Percentiles rank a stretch among this genome's conserved stretches.
phyloP scores from a whole-genome alignment of 768 basidiomycete species.

The Lactifluus rugatus region DNA sequence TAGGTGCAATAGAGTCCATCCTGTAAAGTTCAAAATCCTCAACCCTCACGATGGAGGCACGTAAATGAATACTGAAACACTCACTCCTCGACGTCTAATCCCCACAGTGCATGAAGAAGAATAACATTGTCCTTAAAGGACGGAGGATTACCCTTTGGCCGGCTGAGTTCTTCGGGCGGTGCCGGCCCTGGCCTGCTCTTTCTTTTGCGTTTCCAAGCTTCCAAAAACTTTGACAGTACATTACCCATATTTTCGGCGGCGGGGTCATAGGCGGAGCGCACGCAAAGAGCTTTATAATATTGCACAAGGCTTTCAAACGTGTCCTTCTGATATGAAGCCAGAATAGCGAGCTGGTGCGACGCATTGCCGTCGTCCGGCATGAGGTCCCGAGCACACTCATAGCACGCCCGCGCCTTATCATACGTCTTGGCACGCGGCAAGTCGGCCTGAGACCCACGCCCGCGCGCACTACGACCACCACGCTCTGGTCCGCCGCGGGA shows the following conservation, averaged over 20 bases:
- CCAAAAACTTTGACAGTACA: slow-evolving; percentile 56
- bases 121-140: slow-evolving; percentile 66
- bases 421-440: slow-evolving; percentile 41
- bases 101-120: slow-evolving; percentile 69
- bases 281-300: slow-evolving; percentile 88
- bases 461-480: slow-evolving; percentile 41
- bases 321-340: slow-evolving; percentile 77
- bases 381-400: slow-evolving; percentile 75
- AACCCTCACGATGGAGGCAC: slow-evolving; percentile 13
- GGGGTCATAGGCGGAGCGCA: slow-evolving; percentile 76
- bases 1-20: slow-evolving; percentile 38
- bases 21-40: slow-evolving; percentile 26
- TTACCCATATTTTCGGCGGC: slow-evolving; percentile 77
- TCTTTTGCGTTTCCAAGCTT: slow-evolving; percentile 42
- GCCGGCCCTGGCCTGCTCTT: slow-evolving; percentile 27
- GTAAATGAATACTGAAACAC: slow-evolving; percentile 22
- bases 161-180: slow-evolving; percentile 32
- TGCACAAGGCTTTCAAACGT: slow-evolving; percentile 71
- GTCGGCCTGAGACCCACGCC: slow-evolving; percentile 32
- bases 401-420: slow-evolving; percentile 66
- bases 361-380: slow-evolving; percentile 88
- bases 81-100: slow-evolving; percentile 45
- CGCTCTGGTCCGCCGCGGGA: slow-evolving; percentile 63
- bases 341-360: slow-evolving; percentile 91
- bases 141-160: slow-evolving; percentile 41